A percentile compares a stretch with the other conserved stretches of the same genome.
phyloP scores from a whole-genome alignment of 768 basidiomycete species.

The Daedaleopsis nitida region DNA sequence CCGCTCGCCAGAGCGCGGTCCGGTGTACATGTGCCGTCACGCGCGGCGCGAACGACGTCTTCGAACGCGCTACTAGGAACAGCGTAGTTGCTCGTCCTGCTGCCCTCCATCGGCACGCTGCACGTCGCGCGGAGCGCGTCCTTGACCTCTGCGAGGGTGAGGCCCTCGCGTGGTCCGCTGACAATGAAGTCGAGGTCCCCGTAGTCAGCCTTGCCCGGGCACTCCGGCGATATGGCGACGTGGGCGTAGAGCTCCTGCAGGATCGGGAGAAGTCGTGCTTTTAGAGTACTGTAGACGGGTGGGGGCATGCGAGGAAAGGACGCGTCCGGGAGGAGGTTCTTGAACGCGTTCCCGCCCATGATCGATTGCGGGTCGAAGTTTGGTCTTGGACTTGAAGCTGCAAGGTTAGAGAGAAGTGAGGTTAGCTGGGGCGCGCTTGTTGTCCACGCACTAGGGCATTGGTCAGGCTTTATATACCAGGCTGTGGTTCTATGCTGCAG shows the following conservation, averaged over 20 bases:
- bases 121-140: slow-evolving; percentile 48
- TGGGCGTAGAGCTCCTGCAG: slow-evolving; percentile 49
- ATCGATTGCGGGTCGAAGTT: neutral
- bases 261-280: slow-evolving; percentile 43
- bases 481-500: too few relatives aligned
- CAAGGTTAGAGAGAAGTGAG: neutral
- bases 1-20: neutral
- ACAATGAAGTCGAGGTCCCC: slow-evolving; percentile 76
- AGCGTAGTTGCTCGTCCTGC: slow-evolving; percentile 67
- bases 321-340: slow-evolving; percentile 40
- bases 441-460: too few relatives aligned
- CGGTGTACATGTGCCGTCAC: slow-evolving; percentile 30
- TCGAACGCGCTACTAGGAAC: slow-evolving; percentile 44
- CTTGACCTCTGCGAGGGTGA: slow-evolving; percentile 29
- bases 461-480: too few relatives aligned
- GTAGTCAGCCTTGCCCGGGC: slow-evolving; percentile 63
- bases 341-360: slow-evolving; percentile 78
- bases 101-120: slow-evolving; percentile 49
- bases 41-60: slow-evolving; percentile 37
- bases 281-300: slow-evolving; percentile 51
- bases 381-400: neutral
- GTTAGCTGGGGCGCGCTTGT: neutral
- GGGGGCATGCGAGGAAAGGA: slow-evolving; percentile 68
- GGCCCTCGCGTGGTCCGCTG: slow-evolving; percentile 39
- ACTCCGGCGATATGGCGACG: slow-evolving; percentile 61